phyloP scores from a whole-genome alignment of 371 early-diverging fungal species.

The Blakeslea trispora region DNA sequence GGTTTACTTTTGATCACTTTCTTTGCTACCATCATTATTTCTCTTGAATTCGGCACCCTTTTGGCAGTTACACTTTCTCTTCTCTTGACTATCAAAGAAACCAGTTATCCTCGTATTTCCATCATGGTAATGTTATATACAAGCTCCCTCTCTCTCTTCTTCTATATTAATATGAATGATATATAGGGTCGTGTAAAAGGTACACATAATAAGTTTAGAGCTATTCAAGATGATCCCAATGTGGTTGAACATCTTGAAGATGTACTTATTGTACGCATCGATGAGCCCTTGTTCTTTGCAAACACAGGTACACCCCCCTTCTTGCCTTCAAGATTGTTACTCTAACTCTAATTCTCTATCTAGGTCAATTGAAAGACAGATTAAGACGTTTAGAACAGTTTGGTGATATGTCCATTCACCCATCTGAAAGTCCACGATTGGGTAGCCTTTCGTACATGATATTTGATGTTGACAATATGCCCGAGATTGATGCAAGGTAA shows the following conservation, averaged over 20 bases:
- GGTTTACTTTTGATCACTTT: slow-evolving; percentile 80
- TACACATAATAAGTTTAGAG: slow-evolving; percentile 45
- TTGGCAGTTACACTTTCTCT: slow-evolving; percentile 85
- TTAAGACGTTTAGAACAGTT: slow-evolving; percentile 88
- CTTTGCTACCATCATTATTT: slow-evolving; percentile 78
- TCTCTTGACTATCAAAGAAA: slow-evolving; percentile 87
- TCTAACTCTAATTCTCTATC: too few relatives aligned
- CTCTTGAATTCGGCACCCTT: slow-evolving; percentile 90
- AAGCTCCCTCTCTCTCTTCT: too few relatives aligned
- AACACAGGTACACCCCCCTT: slow-evolving; percentile 89
- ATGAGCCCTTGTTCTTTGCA: slow-evolving; percentile 92
- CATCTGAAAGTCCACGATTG: slow-evolving; percentile 74
- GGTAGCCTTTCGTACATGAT: slow-evolving; percentile 68
- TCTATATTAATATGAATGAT: too few relatives aligned
- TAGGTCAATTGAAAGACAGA: slow-evolving; percentile 88
- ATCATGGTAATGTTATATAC: slow-evolving; percentile 68
- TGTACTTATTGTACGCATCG: slow-evolving; percentile 82
- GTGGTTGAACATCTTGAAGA: slow-evolving; percentile 76
- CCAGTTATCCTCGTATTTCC: slow-evolving; percentile 81
- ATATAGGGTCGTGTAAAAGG: slow-evolving; percentile 50
- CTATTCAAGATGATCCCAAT: slow-evolving; percentile 65
- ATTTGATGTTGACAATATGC: slow-evolving; percentile 89
- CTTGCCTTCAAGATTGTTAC: too few relatives aligned
- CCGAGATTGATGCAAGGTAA: slow-evolving; percentile 85
- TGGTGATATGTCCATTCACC: slow-evolving; percentile 89